These are phyloP conservation scores for Cyclotella choctawhatcheeana DNA, from an alignment of 108 stramenopile species.

Conservation along the genomic window DNA sequence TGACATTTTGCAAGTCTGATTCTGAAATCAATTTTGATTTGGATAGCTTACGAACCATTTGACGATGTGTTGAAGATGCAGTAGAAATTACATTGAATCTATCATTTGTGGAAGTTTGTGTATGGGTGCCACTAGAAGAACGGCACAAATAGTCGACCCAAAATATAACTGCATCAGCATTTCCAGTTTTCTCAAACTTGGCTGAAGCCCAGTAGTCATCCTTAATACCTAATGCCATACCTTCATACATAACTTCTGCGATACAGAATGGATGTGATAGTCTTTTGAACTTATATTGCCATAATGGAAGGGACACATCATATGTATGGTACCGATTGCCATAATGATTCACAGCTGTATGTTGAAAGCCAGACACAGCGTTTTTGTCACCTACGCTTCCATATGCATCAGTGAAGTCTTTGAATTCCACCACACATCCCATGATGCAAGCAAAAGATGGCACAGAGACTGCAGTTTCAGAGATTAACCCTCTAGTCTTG, in stretches of 20 bases:
- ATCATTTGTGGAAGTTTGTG: constrained; percentile 2
- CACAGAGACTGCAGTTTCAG: constrained; percentile 44
- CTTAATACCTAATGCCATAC: constrained; percentile 22
- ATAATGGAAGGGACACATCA: constrained; percentile 63
- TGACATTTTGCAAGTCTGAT: constrained; percentile 24
- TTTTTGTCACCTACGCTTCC: constrained; percentile 45
- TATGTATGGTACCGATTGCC: constrained; percentile 51
- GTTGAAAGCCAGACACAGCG: constrained; percentile 61
- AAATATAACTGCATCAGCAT: constrained; percentile 38
- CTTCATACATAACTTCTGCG: constrained; percentile 59
- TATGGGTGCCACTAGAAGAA: neutral
- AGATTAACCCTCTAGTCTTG: constrained; percentile 49
- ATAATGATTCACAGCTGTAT: constrained; percentile 58
- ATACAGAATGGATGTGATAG: constrained; percentile 56
- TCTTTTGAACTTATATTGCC: constrained; percentile 64
- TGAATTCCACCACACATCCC: constrained; percentile 72
- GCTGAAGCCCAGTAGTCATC: constrained; percentile 1
- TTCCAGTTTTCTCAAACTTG: constrained; percentile 16
- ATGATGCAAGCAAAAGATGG: constrained; percentile 63
- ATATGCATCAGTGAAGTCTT: constrained; percentile 56
- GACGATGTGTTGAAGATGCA: constrained; percentile 36
- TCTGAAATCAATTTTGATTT: constrained; percentile 8
- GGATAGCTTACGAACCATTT: constrained; percentile 36
- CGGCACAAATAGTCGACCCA: constrained; percentile 51
- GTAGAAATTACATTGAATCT: constrained; percentile 29